A percentile compares a stretch with the other conserved stretches of the same genome.
Conservation (phyloP, 31 red algal genomes). For the Asparagopsis taxiformis region DNA sequence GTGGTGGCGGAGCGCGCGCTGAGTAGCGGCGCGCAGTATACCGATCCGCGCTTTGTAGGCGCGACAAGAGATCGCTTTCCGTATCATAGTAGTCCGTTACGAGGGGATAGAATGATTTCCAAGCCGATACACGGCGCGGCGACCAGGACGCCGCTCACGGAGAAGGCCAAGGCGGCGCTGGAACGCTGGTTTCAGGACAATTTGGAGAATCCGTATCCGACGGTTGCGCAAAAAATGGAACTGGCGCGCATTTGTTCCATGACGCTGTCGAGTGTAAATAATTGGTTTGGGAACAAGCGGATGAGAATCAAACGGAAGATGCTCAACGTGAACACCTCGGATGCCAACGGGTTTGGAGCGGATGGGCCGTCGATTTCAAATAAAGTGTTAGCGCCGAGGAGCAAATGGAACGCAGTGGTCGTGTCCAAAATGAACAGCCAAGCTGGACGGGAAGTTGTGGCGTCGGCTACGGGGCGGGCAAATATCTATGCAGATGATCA, state of each 20-base stretch:
- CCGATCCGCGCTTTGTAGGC: too few relatives aligned
- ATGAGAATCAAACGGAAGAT: constrained; percentile 67
- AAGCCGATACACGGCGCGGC: too few relatives aligned
- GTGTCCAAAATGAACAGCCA: constrained; percentile 22
- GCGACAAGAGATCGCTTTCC: too few relatives aligned
- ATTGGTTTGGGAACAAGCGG: constrained; percentile 76
- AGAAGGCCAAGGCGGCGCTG: constrained; percentile 28
- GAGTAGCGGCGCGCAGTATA: too few relatives aligned
- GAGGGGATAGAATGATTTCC: not conserved
- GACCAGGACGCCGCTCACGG: constrained; percentile 11
- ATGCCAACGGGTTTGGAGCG: not conserved
- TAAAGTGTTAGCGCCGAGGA: constrained; percentile 30
- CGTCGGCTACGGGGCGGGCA: constrained; percentile 14
- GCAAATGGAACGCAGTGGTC: constrained; percentile 44
- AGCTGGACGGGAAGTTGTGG: constrained; percentile 24
- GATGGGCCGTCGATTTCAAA: constrained; percentile 2
- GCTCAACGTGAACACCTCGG: constrained; percentile 13
- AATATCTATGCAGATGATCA: not conserved
- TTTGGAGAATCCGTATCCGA: constrained; percentile 72
- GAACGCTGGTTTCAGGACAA: constrained; percentile 72
- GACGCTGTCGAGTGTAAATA: constrained; percentile 56
- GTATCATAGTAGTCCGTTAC: too few relatives aligned
- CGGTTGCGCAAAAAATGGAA: constrained; percentile 45
- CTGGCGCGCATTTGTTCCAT: constrained; percentile 38
- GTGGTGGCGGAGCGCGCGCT: too few relatives aligned